phyloP scores from a whole-genome alignment of 345 rosid species.

The Bruguiera gymnorhiza region DNA sequence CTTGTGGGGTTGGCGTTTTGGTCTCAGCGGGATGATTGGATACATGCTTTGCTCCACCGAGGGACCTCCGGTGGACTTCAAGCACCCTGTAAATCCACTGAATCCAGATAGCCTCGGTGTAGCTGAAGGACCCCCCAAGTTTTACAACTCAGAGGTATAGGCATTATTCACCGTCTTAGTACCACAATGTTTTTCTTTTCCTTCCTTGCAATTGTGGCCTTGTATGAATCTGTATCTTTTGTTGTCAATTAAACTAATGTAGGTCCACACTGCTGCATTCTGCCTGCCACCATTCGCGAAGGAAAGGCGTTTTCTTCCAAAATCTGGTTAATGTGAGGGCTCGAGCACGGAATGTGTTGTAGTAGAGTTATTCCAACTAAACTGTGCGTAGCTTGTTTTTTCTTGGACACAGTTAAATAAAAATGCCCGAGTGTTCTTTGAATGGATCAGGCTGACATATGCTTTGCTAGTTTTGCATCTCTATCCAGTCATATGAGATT shows the following conservation, averaged over 20 bases:
- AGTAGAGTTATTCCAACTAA: too few species aligned
- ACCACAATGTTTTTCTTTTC: too few species aligned
- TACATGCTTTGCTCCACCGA: constrained; percentile 24
- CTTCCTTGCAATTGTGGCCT: too few species aligned
- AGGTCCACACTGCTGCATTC: constrained; percentile 20
- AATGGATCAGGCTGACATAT: too few species aligned
- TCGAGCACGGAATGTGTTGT: too few species aligned
- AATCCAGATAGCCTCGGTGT: constrained; percentile 16
- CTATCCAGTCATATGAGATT: too few species aligned
- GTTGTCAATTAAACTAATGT: neutral
- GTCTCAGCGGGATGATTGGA: constrained; percentile 21
- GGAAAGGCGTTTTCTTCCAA: neutral
- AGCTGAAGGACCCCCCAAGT: constrained; percentile 21
- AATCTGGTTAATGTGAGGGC: neutral
- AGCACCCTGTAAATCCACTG: constrained; percentile 19
- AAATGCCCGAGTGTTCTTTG: too few species aligned
- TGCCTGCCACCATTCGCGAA: constrained; percentile 14
- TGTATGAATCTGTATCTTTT: neutral
- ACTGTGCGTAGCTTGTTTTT: too few species aligned
- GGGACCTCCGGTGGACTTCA: constrained; percentile 28
- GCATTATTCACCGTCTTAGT: neutral
- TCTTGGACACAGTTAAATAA: too few species aligned
- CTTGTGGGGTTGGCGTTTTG: neutral
- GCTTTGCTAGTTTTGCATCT: too few species aligned
- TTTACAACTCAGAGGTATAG: constrained; percentile 15